These are phyloP conservation scores for Narthecium ossifragum DNA, from an alignment of 106 monocot genomes.

Conservation along the genomic window DNA sequence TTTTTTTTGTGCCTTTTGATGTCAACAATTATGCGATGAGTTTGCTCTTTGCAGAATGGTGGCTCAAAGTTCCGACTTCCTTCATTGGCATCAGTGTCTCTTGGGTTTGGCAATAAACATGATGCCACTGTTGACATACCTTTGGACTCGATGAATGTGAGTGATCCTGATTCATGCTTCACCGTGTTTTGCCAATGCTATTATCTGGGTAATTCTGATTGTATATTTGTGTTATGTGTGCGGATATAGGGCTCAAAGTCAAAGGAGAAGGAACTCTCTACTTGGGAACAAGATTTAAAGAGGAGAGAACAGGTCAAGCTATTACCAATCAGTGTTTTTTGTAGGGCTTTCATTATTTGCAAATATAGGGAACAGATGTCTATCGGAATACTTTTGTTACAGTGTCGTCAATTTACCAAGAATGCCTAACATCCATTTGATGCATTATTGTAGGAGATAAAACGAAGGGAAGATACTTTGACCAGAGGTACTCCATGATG, in stretches of 20 bases:
- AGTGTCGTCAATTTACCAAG: too few species aligned
- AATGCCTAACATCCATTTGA: too few species aligned
- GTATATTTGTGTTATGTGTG: background rate
- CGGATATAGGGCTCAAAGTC: conserved; percentile 34
- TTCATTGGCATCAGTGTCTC: conserved; percentile 1
- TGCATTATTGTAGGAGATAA: conserved; percentile 28
- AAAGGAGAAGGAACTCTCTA: conserved; percentile 48
- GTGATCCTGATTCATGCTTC: conserved; percentile 2
- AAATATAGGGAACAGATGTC: too few species aligned
- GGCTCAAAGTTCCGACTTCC: background rate
- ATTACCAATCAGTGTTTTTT: background rate
- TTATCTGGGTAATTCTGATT: background rate
- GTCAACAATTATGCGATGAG: too few species aligned
- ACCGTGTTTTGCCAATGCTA: too few species aligned
- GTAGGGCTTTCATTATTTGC: background rate
- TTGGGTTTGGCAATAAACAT: conserved; percentile 33
- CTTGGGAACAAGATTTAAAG: conserved; percentile 66
- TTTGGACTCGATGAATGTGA: conserved; percentile 26
- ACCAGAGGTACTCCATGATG: conserved; percentile 21
- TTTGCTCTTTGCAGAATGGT: conserved; percentile 3
- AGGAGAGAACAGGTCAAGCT: conserved; percentile 45
- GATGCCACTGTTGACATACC: conserved; percentile 49
- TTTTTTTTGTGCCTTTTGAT: too few species aligned
- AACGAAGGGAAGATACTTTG: conserved; percentile 38
- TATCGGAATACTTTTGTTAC: too few species aligned